Evolutionary conservation across 768 basidiomycete genomes (phyloP).

Genomic region (Leccinellum rugosiceps): DNA sequence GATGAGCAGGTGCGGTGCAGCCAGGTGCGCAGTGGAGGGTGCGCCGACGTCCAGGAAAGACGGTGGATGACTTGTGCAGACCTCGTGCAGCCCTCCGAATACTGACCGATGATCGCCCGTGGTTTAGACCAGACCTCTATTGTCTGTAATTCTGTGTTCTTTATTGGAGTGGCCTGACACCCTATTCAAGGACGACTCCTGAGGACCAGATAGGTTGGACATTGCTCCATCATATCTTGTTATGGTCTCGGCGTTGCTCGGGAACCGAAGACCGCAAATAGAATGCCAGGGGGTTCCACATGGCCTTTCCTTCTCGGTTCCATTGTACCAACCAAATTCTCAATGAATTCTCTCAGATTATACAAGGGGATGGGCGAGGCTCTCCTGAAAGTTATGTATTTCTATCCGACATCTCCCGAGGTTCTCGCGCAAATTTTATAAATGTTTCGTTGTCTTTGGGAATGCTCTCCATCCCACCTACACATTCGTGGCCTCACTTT

Average conservation of each 20-base stretch:
- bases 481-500: not conserved
- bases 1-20: conserved; percentile 52
- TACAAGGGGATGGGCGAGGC: not conserved
- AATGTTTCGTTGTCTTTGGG: conserved; percentile 7
- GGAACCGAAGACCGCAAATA: too few relatives aligned
- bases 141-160: too few relatives aligned
- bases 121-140: conserved; percentile 6
- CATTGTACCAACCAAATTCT: not conserved
- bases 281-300: not conserved
- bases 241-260: not conserved
- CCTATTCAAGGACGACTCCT: too few relatives aligned
- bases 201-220: too few relatives aligned
- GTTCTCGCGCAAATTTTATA: not conserved
- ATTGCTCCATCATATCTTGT: too few relatives aligned
- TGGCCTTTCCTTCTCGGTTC: not conserved
- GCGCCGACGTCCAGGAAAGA: not conserved
- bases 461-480: not conserved
- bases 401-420: not conserved
- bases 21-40: not conserved
- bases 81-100: not conserved
- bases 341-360: too few relatives aligned
- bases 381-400: not conserved
- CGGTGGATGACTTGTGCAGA: conserved; percentile 17
- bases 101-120: conserved; percentile 5
- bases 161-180: too few relatives aligned